Percentiles rank a stretch among this genome's conserved stretches.
phyloP scores from a whole-genome alignment of 176 grass and related monocot species.

The Chloris gayana region DNA sequence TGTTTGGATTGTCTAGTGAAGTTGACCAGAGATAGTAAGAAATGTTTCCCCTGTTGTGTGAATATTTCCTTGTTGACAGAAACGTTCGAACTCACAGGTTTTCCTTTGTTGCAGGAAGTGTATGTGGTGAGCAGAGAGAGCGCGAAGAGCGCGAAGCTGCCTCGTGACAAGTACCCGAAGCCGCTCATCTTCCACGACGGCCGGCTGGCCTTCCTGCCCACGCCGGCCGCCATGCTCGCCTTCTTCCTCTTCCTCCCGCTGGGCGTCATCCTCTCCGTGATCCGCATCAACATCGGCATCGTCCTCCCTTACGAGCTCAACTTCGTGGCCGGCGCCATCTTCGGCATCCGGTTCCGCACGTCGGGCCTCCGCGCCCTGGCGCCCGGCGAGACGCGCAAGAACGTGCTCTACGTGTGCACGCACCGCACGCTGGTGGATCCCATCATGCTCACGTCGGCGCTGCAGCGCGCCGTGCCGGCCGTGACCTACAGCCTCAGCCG shows the following conservation, averaged over 20 bases:
- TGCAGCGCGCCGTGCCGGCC: conserved; percentile 64
- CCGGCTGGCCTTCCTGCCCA: conserved; percentile 76
- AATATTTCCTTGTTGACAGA: background rate
- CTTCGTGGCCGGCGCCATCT: conserved; percentile 24
- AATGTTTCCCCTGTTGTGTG: too few species aligned
- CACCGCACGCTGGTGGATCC: conserved; percentile 89
- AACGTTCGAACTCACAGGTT: too few species aligned
- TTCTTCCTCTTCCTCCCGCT: conserved; percentile 81
- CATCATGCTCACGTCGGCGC: conserved; percentile 57
- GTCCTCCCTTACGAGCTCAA: conserved; percentile 57
- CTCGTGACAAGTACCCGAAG: conserved; percentile 79
- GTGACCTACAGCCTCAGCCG: conserved; percentile 90
- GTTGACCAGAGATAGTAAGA: too few species aligned
- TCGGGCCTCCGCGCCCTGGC: background rate
- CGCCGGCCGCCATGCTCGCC: conserved; percentile 50
- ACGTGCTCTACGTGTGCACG: conserved; percentile 80
- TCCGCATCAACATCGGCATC: conserved; percentile 62
- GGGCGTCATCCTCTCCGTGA: conserved; percentile 53
- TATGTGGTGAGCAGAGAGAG: conserved; percentile 53
- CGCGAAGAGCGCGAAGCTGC: conserved; percentile 34
- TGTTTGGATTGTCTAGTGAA: too few species aligned
- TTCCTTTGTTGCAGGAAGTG: conserved; percentile 54
- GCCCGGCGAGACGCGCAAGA: conserved; percentile 1
- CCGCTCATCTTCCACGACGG: conserved; percentile 96
- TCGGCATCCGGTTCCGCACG: conserved; percentile 57